These are phyloP conservation scores for Diaporthe citrichinensis DNA, from an alignment of 2,329 filamentous ascomycete species.

Conservation along the genomic window DNA sequence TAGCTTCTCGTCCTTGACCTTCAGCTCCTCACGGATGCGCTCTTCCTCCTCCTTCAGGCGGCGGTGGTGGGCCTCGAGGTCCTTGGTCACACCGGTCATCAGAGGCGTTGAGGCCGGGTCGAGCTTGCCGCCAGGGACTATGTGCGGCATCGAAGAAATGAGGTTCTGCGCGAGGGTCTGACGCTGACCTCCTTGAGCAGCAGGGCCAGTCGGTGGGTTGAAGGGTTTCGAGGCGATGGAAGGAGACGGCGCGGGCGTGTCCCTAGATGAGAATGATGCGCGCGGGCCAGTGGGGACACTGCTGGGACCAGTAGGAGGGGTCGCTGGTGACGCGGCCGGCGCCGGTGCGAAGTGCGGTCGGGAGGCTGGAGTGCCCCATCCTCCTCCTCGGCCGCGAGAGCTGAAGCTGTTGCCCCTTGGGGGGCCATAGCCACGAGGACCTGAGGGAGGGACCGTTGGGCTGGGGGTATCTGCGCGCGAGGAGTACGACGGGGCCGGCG, in stretches of 20 bases:
- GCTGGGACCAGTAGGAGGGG: conserved; percentile 54
- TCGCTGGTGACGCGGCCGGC: conserved; percentile 54
- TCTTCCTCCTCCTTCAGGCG: conserved; percentile 72
- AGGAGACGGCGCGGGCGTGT: conserved; percentile 51
- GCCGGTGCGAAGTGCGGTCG: conserved; percentile 48
- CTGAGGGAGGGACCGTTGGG: conserved; percentile 66
- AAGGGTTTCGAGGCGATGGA: conserved; percentile 61
- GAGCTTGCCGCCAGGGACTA: conserved; percentile 69
- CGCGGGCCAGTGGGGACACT: conserved; percentile 66
- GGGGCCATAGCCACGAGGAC: conserved; percentile 67
- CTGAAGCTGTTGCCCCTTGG: conserved; percentile 59
- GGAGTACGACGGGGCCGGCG: conserved; percentile 48
- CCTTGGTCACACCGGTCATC: conserved; percentile 63
- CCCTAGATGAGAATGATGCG: conserved; percentile 50
- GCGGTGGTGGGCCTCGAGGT: conserved; percentile 67
- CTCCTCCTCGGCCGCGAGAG: conserved; percentile 59
- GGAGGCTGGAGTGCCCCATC: conserved; percentile 39
- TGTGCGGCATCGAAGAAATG: conserved; percentile 63
- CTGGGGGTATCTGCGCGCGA: conserved; percentile 58
- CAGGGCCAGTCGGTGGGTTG: conserved; percentile 70
- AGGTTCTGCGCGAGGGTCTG: conserved; percentile 67
- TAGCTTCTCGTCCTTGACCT: conserved; percentile 67
- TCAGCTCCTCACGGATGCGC: conserved; percentile 67
- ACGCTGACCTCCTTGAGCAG: conserved; percentile 55
- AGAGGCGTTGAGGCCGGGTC: conserved; percentile 62